Percentiles rank a stretch among this genome's conserved stretches.
These are phyloP conservation scores for Phlebiopsis gigantea DNA, from an alignment of 768 basidiomycete species.

Conservation along the genomic window DNA sequence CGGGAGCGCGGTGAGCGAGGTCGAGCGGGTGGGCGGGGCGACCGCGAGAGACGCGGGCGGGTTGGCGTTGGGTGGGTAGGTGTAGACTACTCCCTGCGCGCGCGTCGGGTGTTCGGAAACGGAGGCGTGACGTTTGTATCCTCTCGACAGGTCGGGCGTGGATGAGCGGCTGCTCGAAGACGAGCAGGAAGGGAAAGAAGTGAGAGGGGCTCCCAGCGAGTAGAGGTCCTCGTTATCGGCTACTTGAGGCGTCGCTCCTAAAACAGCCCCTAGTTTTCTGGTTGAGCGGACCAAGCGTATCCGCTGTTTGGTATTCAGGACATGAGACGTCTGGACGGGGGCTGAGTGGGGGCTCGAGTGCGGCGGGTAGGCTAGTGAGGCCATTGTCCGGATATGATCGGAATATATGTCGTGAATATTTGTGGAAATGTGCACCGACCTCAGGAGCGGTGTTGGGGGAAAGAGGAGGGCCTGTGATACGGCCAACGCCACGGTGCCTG, in stretches of 20 bases:
- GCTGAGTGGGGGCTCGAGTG: neutral
- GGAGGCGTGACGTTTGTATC: slow-evolving; percentile 7
- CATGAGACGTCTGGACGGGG: slow-evolving; percentile 8
- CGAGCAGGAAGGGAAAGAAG: neutral
- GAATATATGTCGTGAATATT: neutral
- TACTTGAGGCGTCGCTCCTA: slow-evolving; percentile 11
- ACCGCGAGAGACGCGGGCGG: slow-evolving; percentile 7
- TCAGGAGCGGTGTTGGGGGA: neutral
- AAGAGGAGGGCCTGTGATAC: neutral
- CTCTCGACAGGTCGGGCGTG: neutral
- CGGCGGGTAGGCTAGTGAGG: neutral
- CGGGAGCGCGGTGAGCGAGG: neutral
- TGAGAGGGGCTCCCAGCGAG: neutral
- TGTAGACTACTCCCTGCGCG: neutral
- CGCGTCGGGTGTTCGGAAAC: slow-evolving; percentile 5
- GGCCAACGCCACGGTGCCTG: neutral
- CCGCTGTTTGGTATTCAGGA: slow-evolving; percentile 10
- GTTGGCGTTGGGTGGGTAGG: slow-evolving; percentile 1
- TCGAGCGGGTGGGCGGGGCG: neutral
- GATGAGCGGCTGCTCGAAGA: slow-evolving; percentile 7
- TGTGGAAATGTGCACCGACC: neutral
- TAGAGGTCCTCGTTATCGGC: slow-evolving; percentile 1
- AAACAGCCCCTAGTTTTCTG: slow-evolving; percentile 11
- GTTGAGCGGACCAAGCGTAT: slow-evolving; percentile 13
- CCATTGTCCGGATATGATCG: neutral